These are phyloP conservation scores for Pichia sp. DNA, from an alignment of 1,139 yeast genomes.

Conservation along the genomic window DNA sequence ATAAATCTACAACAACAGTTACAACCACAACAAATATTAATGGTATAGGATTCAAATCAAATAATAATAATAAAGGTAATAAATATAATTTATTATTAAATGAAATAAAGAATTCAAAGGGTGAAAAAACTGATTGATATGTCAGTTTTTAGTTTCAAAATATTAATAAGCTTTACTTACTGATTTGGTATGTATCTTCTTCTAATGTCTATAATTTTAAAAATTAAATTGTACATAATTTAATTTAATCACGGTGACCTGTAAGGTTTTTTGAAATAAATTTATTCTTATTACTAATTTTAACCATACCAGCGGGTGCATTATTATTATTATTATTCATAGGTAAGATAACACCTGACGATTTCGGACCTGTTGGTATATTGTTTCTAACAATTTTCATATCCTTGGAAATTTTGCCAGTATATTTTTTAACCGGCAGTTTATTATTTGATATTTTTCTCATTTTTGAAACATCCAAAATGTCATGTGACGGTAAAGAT, in stretches of 20 bases:
- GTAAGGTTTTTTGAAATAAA: background rate
- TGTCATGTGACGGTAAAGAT: background rate
- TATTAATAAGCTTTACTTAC: background rate
- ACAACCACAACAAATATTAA: conserved; percentile 3
- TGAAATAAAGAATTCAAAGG: conserved; percentile 21
- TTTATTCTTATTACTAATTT: conserved; percentile 18
- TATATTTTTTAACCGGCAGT: conserved; percentile 3
- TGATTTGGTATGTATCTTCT: background rate
- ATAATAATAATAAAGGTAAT: conserved; percentile 15
- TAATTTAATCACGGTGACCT: background rate
- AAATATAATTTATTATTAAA: conserved; percentile 19
- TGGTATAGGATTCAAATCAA: conserved; percentile 1
- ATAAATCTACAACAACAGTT: background rate
- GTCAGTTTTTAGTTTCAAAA: background rate
- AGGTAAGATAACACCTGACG: conserved; percentile 10
- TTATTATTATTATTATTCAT: background rate
- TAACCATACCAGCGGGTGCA: conserved; percentile 15
- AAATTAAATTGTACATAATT: background rate
- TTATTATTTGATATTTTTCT: conserved; percentile 4
- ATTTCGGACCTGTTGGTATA: background rate
- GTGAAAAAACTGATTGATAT: conserved; percentile 24
- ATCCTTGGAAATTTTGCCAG: conserved; percentile 6
- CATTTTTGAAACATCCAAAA: background rate
- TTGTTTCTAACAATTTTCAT: background rate
- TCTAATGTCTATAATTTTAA: background rate